Conservation (phyloP, 805 yeast genomes). For the Cephaloascus albidus region DNA sequence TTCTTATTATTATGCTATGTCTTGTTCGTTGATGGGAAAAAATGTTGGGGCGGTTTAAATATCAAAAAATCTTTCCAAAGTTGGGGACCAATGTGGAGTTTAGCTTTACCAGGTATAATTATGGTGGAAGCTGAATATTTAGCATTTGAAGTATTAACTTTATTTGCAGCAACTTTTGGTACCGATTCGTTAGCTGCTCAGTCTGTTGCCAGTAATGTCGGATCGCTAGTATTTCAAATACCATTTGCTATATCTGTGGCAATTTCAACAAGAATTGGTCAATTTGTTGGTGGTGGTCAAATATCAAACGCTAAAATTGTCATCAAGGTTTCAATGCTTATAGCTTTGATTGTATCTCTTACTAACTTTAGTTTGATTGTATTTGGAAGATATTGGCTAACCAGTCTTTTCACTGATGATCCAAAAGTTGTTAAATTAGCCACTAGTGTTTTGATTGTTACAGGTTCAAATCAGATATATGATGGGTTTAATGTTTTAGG, state of each 20-base stretch:
- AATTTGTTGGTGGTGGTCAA: constrained; percentile 36
- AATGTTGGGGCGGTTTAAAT: constrained; percentile 34
- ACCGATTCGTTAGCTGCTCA: constrained; percentile 47
- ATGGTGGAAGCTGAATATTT: constrained; percentile 50
- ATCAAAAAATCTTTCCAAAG: constrained; percentile 23
- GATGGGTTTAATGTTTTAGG: constrained; percentile 27
- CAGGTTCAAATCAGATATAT: constrained; percentile 24
- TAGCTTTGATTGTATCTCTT: constrained; percentile 14
- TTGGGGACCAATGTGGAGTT: constrained; percentile 28
- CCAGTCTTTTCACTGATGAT: constrained; percentile 16
- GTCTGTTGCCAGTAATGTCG: constrained; percentile 42
- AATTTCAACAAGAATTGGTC: constrained; percentile 46
- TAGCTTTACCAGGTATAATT: constrained; percentile 44
- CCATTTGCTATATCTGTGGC: constrained; percentile 55
- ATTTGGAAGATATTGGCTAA: constrained; percentile 14
- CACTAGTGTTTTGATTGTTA: constrained; percentile 12
- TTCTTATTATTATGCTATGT: constrained; percentile 21
- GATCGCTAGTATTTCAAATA: constrained; percentile 40
- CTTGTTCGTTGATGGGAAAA: constrained; percentile 23
- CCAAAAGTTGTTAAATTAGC: constrained; percentile 13
- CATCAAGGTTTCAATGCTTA: constrained; percentile 14
- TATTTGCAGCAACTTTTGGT: constrained; percentile 43
- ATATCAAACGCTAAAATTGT: constrained; percentile 15
- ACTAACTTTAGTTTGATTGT: constrained; percentile 19
- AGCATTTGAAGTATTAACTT: constrained; percentile 49